Base-by-base conservation (phyloP, 441 rosid species). In the Adansonia gregorii region DNA sequence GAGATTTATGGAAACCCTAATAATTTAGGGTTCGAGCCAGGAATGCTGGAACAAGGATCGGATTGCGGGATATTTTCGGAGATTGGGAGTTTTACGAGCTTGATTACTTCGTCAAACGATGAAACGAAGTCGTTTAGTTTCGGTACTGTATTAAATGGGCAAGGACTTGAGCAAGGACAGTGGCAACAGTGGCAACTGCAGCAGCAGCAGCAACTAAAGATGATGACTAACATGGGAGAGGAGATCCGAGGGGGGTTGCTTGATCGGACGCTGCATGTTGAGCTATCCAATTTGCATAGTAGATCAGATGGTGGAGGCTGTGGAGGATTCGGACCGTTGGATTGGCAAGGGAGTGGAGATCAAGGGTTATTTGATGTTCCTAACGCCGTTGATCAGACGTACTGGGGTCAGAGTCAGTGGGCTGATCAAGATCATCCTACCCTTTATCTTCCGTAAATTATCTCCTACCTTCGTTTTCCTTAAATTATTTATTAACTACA, bases 341-440 rank as follows among this genome's bases (percentile, higher is more conserved):
- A 94, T 86, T 92, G 95, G 94, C 91, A 88, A 43, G 87, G 81
- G n/a, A 81, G 82, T 51, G 93, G 85, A 55, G 87, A 87, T 85
- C 92, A 89, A 52, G 83, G 81, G 51, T 80, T 94, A 67, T 85
- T 88, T 79, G 93, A 90, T 89, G 87, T 90, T 69, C 86, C 92
- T 0, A 81, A 27, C 82, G 24, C 83, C 75, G 88, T 80, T 76
- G 98, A 92, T 89, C 97, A 90, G 75, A 82, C 89, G 10, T 92
- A 88, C 87, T 94, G 98, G 98, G 85, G 86, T 83, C 95, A 88
- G 67, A 85, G 81, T 80, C 98, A 88, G 76, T 94, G 95, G 95
- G 79, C 73, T 68, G 93, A 90, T 82, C 92, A 86, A 60, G 90
- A 92, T 82, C 92, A 86, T 22, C 63, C 86, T 27, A 81, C 77